A percentile compares a stretch with the other conserved stretches of the same genome.
These are phyloP conservation scores for Stylosanthes scabra DNA, from an alignment of 331 rosid genomes.

Conservation along the genomic window DNA sequence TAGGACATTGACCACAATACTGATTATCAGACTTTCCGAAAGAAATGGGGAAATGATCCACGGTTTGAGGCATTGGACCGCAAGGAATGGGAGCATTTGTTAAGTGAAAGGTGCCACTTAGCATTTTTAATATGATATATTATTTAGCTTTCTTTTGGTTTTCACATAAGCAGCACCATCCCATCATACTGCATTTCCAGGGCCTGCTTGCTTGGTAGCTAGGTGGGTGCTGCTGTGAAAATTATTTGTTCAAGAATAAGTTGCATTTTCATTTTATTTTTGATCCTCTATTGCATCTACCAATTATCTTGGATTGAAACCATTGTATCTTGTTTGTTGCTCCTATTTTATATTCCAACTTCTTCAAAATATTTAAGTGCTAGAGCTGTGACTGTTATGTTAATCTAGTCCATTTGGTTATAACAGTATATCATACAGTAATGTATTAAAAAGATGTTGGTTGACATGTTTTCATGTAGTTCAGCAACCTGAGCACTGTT, in stretches of 20 bases:
- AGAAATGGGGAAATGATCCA: conserved; percentile 93
- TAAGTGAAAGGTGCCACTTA: conserved; percentile 83
- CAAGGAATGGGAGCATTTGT: conserved; percentile 88
- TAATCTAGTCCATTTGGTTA: conserved; percentile 3
- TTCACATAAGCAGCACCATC: conserved; percentile 11
- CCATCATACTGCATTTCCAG: neutral
- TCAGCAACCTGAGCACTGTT: conserved; percentile 31
- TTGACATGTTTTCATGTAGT: neutral
- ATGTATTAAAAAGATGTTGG: conserved; percentile 24
- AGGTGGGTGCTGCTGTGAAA: neutral
- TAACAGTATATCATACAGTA: conserved; percentile 14
- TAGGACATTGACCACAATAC: conserved; percentile 77
- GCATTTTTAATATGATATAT: conserved; percentile 24
- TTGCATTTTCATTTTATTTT: neutral
- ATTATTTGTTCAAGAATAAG: conserved; percentile 17
- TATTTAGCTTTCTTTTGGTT: conserved; percentile 8
- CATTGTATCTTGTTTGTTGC: neutral
- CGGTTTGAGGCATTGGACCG: conserved; percentile 94
- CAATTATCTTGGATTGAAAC: conserved; percentile 27
- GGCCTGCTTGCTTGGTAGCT: conserved; percentile 7
- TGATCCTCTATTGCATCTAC: conserved; percentile 20
- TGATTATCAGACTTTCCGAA: conserved; percentile 75
- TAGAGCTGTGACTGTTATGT: conserved; percentile 25
- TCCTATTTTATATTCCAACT: conserved; percentile 25
- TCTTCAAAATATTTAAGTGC: conserved; percentile 3